These are phyloP conservation scores for Brasenia schreberi DNA, from an alignment of 164 flowering plant genomes.

Conservation along the genomic window DNA sequence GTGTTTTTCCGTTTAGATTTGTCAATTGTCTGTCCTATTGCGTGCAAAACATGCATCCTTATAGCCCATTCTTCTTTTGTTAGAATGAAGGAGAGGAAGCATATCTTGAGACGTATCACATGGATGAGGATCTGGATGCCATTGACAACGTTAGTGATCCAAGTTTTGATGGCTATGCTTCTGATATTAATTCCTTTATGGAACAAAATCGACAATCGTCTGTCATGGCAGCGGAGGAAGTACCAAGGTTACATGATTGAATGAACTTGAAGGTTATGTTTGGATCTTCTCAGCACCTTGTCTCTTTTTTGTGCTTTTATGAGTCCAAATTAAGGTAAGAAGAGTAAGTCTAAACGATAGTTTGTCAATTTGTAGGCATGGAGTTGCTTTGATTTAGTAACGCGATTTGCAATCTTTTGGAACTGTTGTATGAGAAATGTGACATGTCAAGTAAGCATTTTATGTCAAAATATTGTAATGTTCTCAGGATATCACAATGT, in stretches of 20 bases:
- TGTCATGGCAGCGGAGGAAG: neutral
- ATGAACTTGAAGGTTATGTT: neutral
- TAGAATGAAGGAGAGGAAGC: conserved; percentile 72
- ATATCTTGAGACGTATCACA: conserved; percentile 36
- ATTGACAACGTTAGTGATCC: neutral
- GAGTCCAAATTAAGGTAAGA: too few relatives aligned
- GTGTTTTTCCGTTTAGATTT: neutral
- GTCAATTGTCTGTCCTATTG: neutral
- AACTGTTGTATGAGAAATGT: too few relatives aligned
- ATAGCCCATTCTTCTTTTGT: neutral
- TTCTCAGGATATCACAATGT: too few relatives aligned
- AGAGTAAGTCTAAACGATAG: too few relatives aligned
- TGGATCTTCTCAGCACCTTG: neutral
- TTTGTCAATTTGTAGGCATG: too few relatives aligned
- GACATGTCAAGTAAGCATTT: too few relatives aligned
- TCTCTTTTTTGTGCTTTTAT: too few relatives aligned
- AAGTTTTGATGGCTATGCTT: neutral
- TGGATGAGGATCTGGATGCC: neutral
- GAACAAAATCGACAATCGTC: neutral
- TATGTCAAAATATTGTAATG: too few relatives aligned
- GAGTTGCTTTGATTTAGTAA: too few relatives aligned
- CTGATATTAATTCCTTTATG: neutral
- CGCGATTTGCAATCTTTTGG: too few relatives aligned
- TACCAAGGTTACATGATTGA: neutral
- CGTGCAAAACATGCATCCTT: neutral